Conservation (phyloP, 768 basidiomycete genomes). For the Amanita fuliginea region DNA sequence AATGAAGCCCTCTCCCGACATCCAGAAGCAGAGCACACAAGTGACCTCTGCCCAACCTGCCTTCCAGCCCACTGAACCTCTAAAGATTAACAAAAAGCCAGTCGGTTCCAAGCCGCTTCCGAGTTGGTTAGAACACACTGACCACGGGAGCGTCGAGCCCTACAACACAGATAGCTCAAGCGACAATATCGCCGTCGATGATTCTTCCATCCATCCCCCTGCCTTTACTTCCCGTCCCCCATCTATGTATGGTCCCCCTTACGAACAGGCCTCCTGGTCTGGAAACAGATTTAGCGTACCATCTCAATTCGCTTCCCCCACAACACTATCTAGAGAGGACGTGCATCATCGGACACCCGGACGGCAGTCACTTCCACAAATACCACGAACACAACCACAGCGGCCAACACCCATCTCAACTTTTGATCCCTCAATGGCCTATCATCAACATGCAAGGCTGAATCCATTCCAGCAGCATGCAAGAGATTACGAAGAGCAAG, state of each 20-base stretch:
- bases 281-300: constrained; percentile 20
- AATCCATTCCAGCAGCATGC: neutral
- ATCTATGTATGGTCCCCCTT: constrained; percentile 24
- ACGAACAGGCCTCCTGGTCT: constrained; percentile 9
- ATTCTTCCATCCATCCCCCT: constrained; percentile 13
- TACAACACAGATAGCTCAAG: constrained; percentile 11
- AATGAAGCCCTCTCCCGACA: neutral
- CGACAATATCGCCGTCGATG: neutral
- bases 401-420: constrained; percentile 11
- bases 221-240: constrained; percentile 25
- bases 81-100: constrained; percentile 23
- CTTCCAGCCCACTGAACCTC: constrained; percentile 13
- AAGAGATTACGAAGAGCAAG: neutral
- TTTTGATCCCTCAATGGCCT: constrained; percentile 41
- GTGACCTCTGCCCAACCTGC: neutral
- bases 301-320: constrained; percentile 23
- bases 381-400: neutral
- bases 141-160: constrained; percentile 7
- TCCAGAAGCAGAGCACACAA: neutral
- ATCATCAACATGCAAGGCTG: constrained; percentile 12
- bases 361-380: constrained; percentile 12
- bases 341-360: constrained; percentile 8
- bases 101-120: constrained; percentile 11
- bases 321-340: neutral
- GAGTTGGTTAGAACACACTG: constrained; percentile 5